phyloP scores from a whole-genome alignment of 176 grass and related monocot genomes.

The Triticum aestivum region DNA sequence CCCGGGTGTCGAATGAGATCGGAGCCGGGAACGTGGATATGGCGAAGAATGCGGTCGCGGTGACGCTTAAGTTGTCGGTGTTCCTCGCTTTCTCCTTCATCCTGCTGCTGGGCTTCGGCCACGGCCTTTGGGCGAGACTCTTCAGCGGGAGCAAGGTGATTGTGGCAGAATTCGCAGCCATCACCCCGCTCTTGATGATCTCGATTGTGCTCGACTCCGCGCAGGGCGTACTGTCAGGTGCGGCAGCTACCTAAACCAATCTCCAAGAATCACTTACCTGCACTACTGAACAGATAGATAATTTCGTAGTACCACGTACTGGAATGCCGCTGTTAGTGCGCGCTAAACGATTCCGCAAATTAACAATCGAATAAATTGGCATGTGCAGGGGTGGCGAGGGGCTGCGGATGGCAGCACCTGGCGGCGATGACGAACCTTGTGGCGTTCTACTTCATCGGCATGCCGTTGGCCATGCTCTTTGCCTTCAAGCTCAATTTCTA shows the following conservation, averaged over 20 bases:
- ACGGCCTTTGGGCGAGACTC: constrained; percentile 60
- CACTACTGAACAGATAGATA: not conserved
- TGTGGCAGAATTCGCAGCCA: constrained; percentile 50
- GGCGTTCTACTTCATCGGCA: constrained; percentile 84
- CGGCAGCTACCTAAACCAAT: not conserved
- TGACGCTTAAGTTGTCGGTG: constrained; percentile 77
- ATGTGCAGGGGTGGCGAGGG: constrained; percentile 64
- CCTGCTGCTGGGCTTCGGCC: constrained; percentile 53
- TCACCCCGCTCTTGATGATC: constrained; percentile 53
- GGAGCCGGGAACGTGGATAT: constrained; percentile 57
- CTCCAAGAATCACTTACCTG: not conserved
- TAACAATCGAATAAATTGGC: not conserved
- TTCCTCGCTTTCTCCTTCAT: constrained; percentile 56
- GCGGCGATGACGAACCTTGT: constrained; percentile 82
- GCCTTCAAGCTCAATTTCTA: constrained; percentile 69
- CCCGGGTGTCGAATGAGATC: constrained; percentile 89
- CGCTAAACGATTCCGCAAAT: not conserved
- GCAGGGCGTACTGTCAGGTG: constrained; percentile 78
- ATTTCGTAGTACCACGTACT: not conserved
- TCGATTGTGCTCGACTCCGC: constrained; percentile 83
- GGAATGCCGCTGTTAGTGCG: not conserved
- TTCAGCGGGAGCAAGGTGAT: constrained; percentile 70
- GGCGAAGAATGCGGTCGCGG: constrained; percentile 66
- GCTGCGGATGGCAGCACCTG: constrained; percentile 94
- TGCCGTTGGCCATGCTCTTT: constrained; percentile 69